These are phyloP conservation scores for Fusarium abutilonis DNA, from an alignment of 2,329 filamentous ascomycete genomes.

Conservation along the genomic window DNA sequence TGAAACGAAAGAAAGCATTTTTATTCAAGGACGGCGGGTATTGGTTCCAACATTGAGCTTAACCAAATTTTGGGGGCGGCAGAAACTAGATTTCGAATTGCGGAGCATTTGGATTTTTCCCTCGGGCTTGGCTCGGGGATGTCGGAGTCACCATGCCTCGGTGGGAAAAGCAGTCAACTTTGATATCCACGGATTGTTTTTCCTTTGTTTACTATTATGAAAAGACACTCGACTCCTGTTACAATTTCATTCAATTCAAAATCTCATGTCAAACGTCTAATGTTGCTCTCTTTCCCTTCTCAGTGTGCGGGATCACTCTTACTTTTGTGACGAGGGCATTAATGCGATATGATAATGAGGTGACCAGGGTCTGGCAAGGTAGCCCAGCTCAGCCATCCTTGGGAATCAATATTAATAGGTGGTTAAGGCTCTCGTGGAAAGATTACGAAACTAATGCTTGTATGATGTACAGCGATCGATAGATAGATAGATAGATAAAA, in stretches of 20 bases:
- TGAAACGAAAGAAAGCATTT: conserved; percentile 36
- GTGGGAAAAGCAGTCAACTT: conserved; percentile 42
- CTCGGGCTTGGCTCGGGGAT: conserved; percentile 46
- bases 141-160: conserved; percentile 38
- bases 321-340: conserved; percentile 9
- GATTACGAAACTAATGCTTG: conserved; percentile 30
- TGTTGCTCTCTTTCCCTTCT: conserved; percentile 10
- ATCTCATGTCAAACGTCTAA: conserved; percentile 30
- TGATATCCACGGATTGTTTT: conserved; percentile 33
- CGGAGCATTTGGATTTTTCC: conserved; percentile 47
- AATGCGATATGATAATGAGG: conserved; percentile 14
- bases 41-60: conserved; percentile 12
- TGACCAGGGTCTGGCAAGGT: conserved; percentile 21
- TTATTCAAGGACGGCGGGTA: conserved; percentile 28
- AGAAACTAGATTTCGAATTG: conserved; percentile 45
- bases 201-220: conserved; percentile 27
- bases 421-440: conserved; percentile 11
- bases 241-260: conserved; percentile 30
- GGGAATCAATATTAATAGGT: conserved; percentile 8
- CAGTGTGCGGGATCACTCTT: conserved; percentile 27
- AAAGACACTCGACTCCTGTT: conserved; percentile 45
- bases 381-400: conserved; percentile 12
- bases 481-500: conserved; percentile 30
- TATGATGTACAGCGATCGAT: conserved; percentile 29
- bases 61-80: conserved; percentile 22